A percentile compares a stretch with the other conserved stretches of the same genome.
These are phyloP conservation scores for Solanum hybrid DNA, from an alignment of 305 asterid species.

Conservation along the genomic window DNA sequence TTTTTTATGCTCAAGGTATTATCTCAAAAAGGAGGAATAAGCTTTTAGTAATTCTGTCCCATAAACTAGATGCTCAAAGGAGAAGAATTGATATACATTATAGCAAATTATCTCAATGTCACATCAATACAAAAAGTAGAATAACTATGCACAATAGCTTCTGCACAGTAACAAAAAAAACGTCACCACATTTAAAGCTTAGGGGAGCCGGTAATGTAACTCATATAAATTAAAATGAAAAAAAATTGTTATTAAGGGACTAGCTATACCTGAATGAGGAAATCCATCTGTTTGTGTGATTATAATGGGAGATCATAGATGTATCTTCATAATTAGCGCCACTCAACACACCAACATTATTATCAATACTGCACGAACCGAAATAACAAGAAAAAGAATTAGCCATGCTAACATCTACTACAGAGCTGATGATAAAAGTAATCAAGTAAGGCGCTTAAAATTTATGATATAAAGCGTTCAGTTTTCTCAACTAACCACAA, in stretches of 20 bases:
- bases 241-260: not conserved
- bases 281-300: slow-evolving; percentile 65
- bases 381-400: not conserved
- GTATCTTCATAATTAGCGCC: slow-evolving; percentile 62
- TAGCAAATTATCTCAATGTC: not conserved
- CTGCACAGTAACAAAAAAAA: not conserved
- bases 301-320: slow-evolving; percentile 51
- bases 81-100: not conserved
- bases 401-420: not conserved
- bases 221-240: not conserved
- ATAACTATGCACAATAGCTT: not conserved
- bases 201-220: not conserved
- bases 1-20: not conserved
- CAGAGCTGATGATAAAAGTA: not conserved
- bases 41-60: not conserved
- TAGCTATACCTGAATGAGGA: slow-evolving; percentile 65
- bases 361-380: slow-evolving; percentile 45
- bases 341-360: slow-evolving; percentile 54
- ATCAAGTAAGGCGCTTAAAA: not conserved
- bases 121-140: not conserved
- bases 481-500: not conserved
- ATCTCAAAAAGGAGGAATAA: not conserved
- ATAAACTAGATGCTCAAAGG: not conserved
- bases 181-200: not conserved
- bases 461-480: not conserved